Evolutionary conservation across 257 asterid genomes (phyloP).

Genomic region (Ajuga chamaepitys): DNA sequence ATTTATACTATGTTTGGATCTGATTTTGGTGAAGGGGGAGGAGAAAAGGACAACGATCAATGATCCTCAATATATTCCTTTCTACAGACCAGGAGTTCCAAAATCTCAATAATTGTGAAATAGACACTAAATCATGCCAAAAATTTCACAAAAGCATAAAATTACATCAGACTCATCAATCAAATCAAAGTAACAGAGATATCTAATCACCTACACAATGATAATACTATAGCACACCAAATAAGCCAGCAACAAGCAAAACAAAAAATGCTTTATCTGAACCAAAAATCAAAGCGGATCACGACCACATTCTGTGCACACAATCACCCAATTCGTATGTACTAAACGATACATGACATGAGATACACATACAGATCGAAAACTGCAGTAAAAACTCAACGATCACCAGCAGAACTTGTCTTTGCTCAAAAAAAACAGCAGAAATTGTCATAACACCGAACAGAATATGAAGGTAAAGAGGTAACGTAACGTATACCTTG

Average conservation of each 20-base stretch:
- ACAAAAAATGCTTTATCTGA: neutral
- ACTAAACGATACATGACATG: neutral
- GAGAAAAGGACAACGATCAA: neutral
- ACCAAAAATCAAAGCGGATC: neutral
- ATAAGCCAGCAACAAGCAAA: neutral
- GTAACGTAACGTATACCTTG: conserved; percentile 19
- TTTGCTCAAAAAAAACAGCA: neutral
- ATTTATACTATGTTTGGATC: neutral
- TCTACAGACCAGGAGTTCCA: neutral
- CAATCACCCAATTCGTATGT: neutral
- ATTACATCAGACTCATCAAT: neutral
- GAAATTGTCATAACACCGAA: neutral
- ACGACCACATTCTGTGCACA: neutral
- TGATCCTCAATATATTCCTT: neutral
- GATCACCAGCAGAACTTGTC: neutral
- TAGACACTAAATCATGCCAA: neutral
- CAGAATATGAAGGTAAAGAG: neutral
- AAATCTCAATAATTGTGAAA: neutral
- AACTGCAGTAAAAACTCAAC: neutral
- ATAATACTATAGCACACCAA: neutral
- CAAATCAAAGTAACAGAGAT: neutral
- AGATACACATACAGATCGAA: neutral
- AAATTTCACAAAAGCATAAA: neutral
- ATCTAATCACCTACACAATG: neutral
- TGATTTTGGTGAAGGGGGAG: neutral